These are phyloP conservation scores for Solanum ahanhuiri DNA, from an alignment of 257 asterid genomes.

Conservation along the genomic window DNA sequence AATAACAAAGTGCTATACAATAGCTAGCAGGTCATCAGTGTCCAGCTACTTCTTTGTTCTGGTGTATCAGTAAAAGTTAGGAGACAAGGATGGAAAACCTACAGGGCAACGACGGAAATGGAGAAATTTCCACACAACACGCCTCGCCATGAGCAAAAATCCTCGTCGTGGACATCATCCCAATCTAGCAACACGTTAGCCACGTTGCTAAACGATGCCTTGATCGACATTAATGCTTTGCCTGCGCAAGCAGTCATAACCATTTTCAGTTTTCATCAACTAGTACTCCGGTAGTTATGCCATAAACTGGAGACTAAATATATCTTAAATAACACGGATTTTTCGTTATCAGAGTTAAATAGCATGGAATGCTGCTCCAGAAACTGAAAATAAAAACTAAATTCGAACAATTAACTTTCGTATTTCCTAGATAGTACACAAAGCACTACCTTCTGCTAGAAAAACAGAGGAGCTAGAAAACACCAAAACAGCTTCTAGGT, in stretches of 20 bases:
- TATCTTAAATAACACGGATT: background rate
- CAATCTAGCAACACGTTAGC: constrained; percentile 78
- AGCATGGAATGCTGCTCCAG: background rate
- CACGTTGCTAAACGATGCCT: constrained; percentile 76
- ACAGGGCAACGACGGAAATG: constrained; percentile 80
- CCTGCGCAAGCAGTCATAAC: constrained; percentile 24
- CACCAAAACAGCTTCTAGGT: background rate
- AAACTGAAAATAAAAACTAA: background rate
- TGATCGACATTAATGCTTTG: constrained; percentile 68
- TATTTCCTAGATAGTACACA: background rate
- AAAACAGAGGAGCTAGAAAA: background rate
- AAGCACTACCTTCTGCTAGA: background rate
- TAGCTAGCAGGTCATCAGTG: background rate
- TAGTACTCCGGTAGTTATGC: background rate
- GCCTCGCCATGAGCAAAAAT: constrained; percentile 92
- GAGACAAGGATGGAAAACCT: constrained; percentile 10
- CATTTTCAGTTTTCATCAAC: background rate
- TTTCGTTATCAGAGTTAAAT: background rate
- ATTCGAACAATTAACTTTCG: background rate
- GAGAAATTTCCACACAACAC: constrained; percentile 65
- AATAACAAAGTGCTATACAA: background rate
- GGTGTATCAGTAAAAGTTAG: background rate
- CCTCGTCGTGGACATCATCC: constrained; percentile 72
- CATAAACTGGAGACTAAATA: too few species aligned
- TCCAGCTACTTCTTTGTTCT: background rate